phyloP scores from a whole-genome alignment of 2,329 filamentous ascomycete species.

The Huntiella savannae region DNA sequence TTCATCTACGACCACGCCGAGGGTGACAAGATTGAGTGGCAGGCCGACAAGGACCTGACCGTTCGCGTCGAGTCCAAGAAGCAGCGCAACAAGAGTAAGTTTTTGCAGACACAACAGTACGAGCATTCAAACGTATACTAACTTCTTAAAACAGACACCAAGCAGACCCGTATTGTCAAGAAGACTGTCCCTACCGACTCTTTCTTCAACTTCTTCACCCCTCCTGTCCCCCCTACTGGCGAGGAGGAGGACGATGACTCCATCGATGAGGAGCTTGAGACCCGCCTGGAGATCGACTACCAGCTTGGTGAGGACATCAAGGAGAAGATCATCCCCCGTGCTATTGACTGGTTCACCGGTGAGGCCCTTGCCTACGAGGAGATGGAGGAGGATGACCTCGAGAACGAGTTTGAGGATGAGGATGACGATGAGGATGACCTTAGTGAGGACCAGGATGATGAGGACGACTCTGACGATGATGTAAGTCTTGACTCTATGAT shows the following conservation, averaged over 20 bases:
- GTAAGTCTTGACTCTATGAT: constrained; percentile 26
- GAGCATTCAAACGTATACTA: neutral
- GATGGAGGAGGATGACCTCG: constrained; percentile 62
- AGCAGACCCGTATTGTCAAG: constrained; percentile 97
- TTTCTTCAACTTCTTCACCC: constrained; percentile 98
- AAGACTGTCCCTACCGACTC: constrained; percentile 97
- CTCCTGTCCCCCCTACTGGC: constrained; percentile 65
- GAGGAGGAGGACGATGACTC: constrained; percentile 54
- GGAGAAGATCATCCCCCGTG: constrained; percentile 96
- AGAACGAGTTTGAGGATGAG: constrained; percentile 76
- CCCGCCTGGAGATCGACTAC: constrained; percentile 94
- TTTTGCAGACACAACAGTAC: neutral
- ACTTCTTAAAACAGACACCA: constrained; percentile 50
- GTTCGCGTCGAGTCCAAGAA: constrained; percentile 97
- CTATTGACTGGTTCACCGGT: constrained; percentile 98
- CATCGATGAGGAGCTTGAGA: constrained; percentile 78
- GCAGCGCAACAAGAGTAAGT: constrained; percentile 95
- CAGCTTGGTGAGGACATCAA: constrained; percentile 98
- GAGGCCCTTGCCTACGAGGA: constrained; percentile 96
- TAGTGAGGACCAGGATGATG: constrained; percentile 65
- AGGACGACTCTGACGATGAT: constrained; percentile 62
- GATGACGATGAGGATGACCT: constrained; percentile 85
- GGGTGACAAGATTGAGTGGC: constrained; percentile 96
- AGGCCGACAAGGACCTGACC: constrained; percentile 78
- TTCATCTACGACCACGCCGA: constrained; percentile 99